Base-by-base conservation (phyloP, 768 basidiomycete genomes). In the Boletus subcaerulescens region DNA sequence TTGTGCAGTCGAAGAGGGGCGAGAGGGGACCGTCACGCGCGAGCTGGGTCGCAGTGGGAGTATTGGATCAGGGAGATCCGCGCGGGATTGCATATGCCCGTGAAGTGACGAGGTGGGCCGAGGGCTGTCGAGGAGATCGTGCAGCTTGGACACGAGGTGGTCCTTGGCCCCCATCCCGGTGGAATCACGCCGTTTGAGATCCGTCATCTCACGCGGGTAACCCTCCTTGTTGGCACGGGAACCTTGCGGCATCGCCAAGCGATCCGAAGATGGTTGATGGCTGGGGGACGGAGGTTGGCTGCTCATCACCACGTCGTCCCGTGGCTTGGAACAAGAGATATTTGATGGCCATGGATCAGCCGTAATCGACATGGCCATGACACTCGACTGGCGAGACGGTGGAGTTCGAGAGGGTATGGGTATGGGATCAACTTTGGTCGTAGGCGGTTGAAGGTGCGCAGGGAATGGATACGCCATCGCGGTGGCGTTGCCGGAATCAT, bases 51-150 rank as follows among this genome's bases (percentile, higher is more conserved):
- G 64, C 22, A 24, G 22, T 35, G 60, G 56, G 24, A 69, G 58
- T 14, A 57, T 41, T 2, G 70, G 59, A 38, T 68, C 61, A 4
- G 66, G 60, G n/a, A 68, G 39, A 14, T 66, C 70, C 41, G 62
- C 64, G 33, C 71, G 72, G 38, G 54, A 60, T 43, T 53, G 60
- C 65, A 75, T 71, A 60, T 66, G 77, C n/a, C 14, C 56, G 39
- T 80, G 71, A 5, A 81, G 56, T 7, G 58, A 77, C 5, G 81
- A 71, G 5, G 80, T 69, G 20, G 73, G 61, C 42, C 66, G 59
- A 17, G 76, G 67, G 49, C 77, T 77, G 45, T 72, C 73, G 13
- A 84, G 74, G 11, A 84, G 68, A 54, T 80, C 78, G 31, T 78
- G 71, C 9, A 85, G 65, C 54, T 78, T 75, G 36, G 71, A 65